phyloP scores from a whole-genome alignment of 208 protist species.

The Leishmania amazonensis region DNA sequence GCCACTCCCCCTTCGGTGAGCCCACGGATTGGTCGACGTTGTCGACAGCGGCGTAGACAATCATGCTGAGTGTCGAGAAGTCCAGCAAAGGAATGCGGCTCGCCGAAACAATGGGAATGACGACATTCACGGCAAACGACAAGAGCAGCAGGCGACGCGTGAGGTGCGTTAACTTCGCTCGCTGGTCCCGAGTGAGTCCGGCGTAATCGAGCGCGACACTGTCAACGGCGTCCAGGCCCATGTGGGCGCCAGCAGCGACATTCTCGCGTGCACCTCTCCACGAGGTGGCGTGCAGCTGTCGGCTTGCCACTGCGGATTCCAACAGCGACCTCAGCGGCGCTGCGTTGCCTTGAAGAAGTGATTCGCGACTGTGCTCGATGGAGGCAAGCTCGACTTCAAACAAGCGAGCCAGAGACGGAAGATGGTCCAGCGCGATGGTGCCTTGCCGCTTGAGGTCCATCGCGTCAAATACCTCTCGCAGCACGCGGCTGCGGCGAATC shows the following conservation, averaged over 20 bases:
- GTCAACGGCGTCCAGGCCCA: too few species aligned
- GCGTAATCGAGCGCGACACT: conserved; percentile 5
- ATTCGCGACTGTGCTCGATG: conserved; percentile 20
- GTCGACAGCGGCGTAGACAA: conserved; percentile 59
- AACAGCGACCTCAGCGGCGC: conserved; percentile 13
- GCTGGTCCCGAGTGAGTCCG: not conserved
- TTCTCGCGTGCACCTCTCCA: conserved; percentile 1
- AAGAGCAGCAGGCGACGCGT: conserved; percentile 39
- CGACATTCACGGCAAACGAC: conserved; percentile 63
- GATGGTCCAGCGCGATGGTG: conserved; percentile 26
- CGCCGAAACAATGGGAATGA: conserved; percentile 49
- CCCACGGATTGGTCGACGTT: conserved; percentile 7
- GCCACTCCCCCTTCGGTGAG: conserved; percentile 42
- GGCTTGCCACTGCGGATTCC: conserved; percentile 10
- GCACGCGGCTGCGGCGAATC: conserved; percentile 42
- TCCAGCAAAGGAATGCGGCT: conserved; percentile 57
- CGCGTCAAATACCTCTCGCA: conserved; percentile 63
- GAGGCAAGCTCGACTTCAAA: conserved; percentile 50
- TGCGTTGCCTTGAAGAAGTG: conserved; percentile 2
- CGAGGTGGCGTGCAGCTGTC: conserved; percentile 8
- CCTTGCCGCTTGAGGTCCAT: conserved; percentile 60
- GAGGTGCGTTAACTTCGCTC: conserved; percentile 6
- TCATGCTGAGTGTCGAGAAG: conserved; percentile 59
- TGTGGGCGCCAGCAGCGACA: not conserved
- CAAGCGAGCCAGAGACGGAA: conserved; percentile 49